Conservation (phyloP, 176 grass and related monocot species). For the Oryza rufipogon region DNA sequence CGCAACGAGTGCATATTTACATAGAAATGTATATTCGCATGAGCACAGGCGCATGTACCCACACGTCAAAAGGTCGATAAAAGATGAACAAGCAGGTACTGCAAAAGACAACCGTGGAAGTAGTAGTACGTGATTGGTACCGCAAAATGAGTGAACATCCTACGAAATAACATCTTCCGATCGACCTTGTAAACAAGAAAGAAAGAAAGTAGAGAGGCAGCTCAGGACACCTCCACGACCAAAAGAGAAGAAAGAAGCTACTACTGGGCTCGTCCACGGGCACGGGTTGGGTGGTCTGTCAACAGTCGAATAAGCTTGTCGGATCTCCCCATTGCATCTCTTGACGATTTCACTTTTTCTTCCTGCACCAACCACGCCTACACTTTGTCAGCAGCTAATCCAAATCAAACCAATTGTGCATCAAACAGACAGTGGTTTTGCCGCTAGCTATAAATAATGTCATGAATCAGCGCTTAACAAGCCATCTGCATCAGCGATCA, state of each 20-base stretch:
- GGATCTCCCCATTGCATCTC: neutral
- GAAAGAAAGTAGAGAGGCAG: no score
- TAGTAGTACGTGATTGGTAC: neutral
- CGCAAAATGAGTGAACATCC: neutral
- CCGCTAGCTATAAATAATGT: neutral
- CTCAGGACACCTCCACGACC: no score
- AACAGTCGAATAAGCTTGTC: slow-evolving; percentile 33
- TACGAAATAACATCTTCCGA: neutral
- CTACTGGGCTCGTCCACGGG: neutral
- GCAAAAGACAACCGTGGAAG: neutral
- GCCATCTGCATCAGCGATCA: neutral
- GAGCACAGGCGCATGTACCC: neutral
- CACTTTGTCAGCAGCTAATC: neutral
- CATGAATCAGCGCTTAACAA: neutral
- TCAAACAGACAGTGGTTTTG: neutral
- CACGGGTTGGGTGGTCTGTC: neutral
- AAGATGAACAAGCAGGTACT: neutral
- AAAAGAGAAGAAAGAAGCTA: neutral
- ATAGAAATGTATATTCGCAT: neutral
- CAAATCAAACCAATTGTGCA: neutral
- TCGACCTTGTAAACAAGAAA: neutral
- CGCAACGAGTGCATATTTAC: neutral
- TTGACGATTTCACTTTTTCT: neutral
- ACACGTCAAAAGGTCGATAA: neutral
- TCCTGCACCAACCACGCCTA: slow-evolving; percentile 13